phyloP scores from a whole-genome alignment of 73 alveolate genomes.

The Tetrahymena thermophila region DNA sequence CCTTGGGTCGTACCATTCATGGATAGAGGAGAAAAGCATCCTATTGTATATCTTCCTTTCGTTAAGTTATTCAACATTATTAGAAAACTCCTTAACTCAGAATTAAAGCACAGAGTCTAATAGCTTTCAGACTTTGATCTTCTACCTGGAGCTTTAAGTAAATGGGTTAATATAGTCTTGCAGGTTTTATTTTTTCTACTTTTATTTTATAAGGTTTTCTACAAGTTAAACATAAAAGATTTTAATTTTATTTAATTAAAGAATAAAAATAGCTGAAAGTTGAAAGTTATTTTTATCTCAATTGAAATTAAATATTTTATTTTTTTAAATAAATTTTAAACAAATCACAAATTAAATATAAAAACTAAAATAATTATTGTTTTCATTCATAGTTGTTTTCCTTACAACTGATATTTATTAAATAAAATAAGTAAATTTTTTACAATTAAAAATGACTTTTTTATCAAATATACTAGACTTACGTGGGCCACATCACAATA shows the following conservation, averaged over 20 bases:
- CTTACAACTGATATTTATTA: too few relatives aligned
- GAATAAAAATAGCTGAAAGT: too few relatives aligned
- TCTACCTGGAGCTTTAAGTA: neutral
- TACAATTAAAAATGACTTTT: neutral
- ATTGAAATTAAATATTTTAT: too few relatives aligned
- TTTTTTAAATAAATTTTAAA: too few relatives aligned
- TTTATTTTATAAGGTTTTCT: too few relatives aligned
- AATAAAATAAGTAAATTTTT: too few relatives aligned
- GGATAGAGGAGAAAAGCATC: neutral
- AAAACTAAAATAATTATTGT: too few relatives aligned
- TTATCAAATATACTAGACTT: neutral
- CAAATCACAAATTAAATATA: too few relatives aligned
- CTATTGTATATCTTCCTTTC: neutral
- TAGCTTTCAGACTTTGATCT: neutral
- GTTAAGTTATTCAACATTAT: neutral
- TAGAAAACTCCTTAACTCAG: neutral
- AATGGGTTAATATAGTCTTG: neutral
- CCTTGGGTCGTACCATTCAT: conserved; percentile 59
- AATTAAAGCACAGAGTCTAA: neutral
- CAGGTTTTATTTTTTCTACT: neutral
- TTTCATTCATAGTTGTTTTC: too few relatives aligned
- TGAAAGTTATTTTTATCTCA: too few relatives aligned
- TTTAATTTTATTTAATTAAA: too few relatives aligned
- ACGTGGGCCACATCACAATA: neutral
- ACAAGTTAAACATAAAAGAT: too few relatives aligned